Percentiles rank a stretch among this genome's conserved stretches.
Conservation (phyloP, 2,329 filamentous ascomycete genomes). For the Spiromastix sp. region DNA sequence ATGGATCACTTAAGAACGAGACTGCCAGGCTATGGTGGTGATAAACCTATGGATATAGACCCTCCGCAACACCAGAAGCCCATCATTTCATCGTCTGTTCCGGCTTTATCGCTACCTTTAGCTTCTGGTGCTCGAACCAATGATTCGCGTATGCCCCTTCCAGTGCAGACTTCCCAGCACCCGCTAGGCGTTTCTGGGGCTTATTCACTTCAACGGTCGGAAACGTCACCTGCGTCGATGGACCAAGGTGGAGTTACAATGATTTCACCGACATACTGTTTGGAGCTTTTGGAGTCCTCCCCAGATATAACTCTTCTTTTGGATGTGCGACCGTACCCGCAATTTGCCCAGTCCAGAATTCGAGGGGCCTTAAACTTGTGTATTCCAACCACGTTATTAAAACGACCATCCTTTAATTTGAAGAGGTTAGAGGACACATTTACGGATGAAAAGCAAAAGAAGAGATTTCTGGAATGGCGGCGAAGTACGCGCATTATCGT, state of each 20-base stretch:
- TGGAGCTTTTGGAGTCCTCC: slow-evolving; percentile 44
- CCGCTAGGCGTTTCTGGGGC: slow-evolving; percentile 2
- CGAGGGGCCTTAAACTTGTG: slow-evolving; percentile 80
- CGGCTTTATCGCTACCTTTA: too few species aligned
- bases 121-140: too few species aligned
- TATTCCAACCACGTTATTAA: slow-evolving; percentile 87
- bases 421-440: slow-evolving; percentile 83
- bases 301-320: slow-evolving; percentile 57
- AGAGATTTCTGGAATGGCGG: slow-evolving; percentile 67
- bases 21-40: too few species aligned
- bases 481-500: slow-evolving; percentile 68
- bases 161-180: background rate
- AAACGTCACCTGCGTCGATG: slow-evolving; percentile 43
- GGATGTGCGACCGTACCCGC: slow-evolving; percentile 78
- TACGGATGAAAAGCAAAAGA: slow-evolving; percentile 57
- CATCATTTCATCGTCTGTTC: too few species aligned
- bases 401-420: slow-evolving; percentile 81
- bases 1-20: too few species aligned
- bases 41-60: too few species aligned
- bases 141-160: too few species aligned
- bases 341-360: slow-evolving; percentile 66
- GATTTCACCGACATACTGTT: slow-evolving; percentile 46
- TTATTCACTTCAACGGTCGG: slow-evolving; percentile 27
- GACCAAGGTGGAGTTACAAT: slow-evolving; percentile 39
- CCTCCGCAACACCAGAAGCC: too few species aligned